Conservation (phyloP, 805 yeast genomes). For the Suhomyces kilbournensis region DNA sequence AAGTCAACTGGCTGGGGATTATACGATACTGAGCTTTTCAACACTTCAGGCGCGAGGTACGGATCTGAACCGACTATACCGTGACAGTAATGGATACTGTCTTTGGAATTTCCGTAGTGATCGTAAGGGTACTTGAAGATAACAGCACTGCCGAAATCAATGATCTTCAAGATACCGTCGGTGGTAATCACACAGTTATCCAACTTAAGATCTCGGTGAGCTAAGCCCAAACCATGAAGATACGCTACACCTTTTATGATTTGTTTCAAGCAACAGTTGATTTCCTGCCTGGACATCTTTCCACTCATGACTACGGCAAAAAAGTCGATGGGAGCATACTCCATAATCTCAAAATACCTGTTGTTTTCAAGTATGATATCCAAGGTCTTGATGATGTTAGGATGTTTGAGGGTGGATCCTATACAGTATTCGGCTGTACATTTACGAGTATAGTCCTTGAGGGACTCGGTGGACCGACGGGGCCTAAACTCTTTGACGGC, state of each 20-base stretch:
- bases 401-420: slow-evolving; percentile 78
- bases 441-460: slow-evolving; percentile 78
- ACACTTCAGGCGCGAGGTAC: slow-evolving; percentile 80
- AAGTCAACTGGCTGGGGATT: slow-evolving; percentile 79
- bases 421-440: slow-evolving; percentile 88
- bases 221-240: slow-evolving; percentile 73
- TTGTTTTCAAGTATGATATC: slow-evolving; percentile 70
- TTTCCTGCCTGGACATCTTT: slow-evolving; percentile 74
- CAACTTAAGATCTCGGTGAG: slow-evolving; percentile 78
- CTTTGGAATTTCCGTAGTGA: slow-evolving; percentile 32
- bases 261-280: slow-evolving; percentile 78
- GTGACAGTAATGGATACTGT: slow-evolving; percentile 35
- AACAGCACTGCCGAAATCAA: slow-evolving; percentile 83
- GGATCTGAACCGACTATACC: slow-evolving; percentile 88
- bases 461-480: slow-evolving; percentile 63
- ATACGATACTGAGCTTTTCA: slow-evolving; percentile 49
- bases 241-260: slow-evolving; percentile 69
- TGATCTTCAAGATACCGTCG: slow-evolving; percentile 71
- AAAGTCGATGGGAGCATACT: slow-evolving; percentile 83
- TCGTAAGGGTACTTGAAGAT: slow-evolving; percentile 71
- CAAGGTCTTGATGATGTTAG: slow-evolving; percentile 74
- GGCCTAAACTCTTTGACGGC: slow-evolving; percentile 84
- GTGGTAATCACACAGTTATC: slow-evolving; percentile 79
- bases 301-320: slow-evolving; percentile 88
- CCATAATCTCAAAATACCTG: slow-evolving; percentile 88